Percentiles rank a stretch among this genome's conserved stretches.
phyloP scores from a whole-genome alignment of 306 rosid species.

The Alnus glutinosa region DNA sequence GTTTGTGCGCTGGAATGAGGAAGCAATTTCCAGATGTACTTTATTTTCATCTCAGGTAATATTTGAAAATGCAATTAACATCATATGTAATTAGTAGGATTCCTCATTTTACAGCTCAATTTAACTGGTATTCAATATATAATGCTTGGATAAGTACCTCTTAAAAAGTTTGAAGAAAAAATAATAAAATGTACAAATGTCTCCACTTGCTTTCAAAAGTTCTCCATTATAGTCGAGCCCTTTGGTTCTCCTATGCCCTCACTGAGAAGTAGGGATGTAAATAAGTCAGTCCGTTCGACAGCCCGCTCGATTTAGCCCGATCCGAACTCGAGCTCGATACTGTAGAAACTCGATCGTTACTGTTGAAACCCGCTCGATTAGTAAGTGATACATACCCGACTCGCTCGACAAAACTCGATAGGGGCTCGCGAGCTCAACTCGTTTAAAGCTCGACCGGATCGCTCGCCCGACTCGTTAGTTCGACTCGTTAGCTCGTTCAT shows the following conservation, averaged over 20 bases:
- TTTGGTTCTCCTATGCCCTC: neutral
- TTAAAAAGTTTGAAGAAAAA: neutral
- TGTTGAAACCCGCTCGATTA: too few relatives aligned
- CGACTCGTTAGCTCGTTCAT: too few relatives aligned
- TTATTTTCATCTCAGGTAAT: slow-evolving; percentile 89
- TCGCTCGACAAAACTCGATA: too few relatives aligned
- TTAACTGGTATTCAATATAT: neutral
- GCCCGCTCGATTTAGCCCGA: too few relatives aligned
- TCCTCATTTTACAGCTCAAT: neutral
- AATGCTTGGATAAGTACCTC: neutral
- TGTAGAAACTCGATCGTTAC: too few relatives aligned
- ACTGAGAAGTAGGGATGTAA: too few relatives aligned
- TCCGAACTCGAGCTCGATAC: too few relatives aligned
- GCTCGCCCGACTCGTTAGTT: too few relatives aligned
- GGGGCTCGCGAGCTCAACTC: too few relatives aligned
- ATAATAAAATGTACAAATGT: neutral
- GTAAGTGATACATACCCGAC: too few relatives aligned
- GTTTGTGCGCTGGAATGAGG: slow-evolving; percentile 99
- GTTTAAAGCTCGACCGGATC: too few relatives aligned
- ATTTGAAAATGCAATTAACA: slow-evolving; percentile 22
- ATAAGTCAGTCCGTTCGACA: too few relatives aligned
- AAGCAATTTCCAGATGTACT: slow-evolving; percentile 93
- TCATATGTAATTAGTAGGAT: neutral
- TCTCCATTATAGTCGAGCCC: neutral
- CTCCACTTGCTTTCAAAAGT: neutral